Percentiles rank a stretch among this genome's conserved stretches.
Evolutionary conservation across 2,329 filamentous ascomycete genomes (phyloP).

Genomic region (Dothiorella sarmentorum): DNA sequence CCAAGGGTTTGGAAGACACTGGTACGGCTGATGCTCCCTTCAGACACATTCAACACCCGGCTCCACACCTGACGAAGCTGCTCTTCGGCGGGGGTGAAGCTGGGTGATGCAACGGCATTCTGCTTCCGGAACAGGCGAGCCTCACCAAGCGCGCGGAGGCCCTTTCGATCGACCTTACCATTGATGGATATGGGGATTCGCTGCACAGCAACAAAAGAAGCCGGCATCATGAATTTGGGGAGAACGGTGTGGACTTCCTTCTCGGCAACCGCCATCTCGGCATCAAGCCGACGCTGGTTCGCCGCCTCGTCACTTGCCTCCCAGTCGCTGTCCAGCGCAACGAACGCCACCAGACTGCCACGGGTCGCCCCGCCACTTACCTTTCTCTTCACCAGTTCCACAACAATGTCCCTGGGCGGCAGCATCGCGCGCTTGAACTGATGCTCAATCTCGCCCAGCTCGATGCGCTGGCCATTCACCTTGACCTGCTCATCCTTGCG

Average conservation of each 20-base stretch:
- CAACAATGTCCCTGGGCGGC: background rate
- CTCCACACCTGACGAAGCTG: background rate
- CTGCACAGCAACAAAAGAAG: background rate
- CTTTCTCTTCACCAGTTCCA: background rate
- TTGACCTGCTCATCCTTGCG: slow-evolving; percentile 38
- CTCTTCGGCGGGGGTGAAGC: background rate
- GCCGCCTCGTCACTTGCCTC: background rate
- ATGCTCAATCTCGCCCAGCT: slow-evolving; percentile 39
- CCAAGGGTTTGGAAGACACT: background rate
- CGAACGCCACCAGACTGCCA: slow-evolving; percentile 1
- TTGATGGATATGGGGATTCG: background rate
- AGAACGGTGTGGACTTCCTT: background rate
- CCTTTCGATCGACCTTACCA: background rate
- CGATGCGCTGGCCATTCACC: slow-evolving; percentile 36
- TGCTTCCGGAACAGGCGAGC: background rate
- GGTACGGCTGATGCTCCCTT: background rate
- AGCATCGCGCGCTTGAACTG: slow-evolving; percentile 30
- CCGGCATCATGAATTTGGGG: background rate
- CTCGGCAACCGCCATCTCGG: background rate
- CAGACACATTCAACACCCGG: background rate
- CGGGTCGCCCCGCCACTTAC: background rate
- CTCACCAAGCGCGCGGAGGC: background rate
- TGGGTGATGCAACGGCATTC: background rate
- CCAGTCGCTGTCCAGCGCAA: background rate
- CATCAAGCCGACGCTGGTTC: slow-evolving; percentile 25